These are phyloP conservation scores for Cutaneotrichosporon mucoides DNA, from an alignment of 1,284 basidiomycete genomes.

Conservation along the genomic window DNA sequence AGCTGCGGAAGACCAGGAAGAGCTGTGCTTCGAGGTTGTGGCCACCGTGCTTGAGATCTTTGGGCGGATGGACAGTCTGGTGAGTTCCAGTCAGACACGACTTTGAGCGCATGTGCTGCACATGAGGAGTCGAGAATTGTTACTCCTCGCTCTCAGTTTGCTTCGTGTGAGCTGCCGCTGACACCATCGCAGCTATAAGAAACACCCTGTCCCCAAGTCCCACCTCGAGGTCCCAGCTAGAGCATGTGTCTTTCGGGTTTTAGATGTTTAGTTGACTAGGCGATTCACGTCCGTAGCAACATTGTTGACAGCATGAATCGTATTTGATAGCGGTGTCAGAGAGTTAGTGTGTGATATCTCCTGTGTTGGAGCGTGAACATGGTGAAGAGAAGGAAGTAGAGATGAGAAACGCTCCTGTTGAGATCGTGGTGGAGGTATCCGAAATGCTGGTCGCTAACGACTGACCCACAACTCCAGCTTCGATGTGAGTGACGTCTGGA, in stretches of 20 bases:
- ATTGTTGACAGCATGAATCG: constrained; percentile 4
- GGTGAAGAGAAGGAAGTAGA: no score
- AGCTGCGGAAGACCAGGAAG: constrained; percentile 63
- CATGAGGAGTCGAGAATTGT: no score
- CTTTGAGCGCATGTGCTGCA: no score
- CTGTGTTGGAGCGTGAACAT: no score
- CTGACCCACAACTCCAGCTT: no score
- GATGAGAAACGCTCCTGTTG: no score
- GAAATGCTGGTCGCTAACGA: no score
- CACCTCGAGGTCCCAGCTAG: not conserved
- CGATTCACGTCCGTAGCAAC: not conserved
- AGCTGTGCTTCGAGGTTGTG: constrained; percentile 79
- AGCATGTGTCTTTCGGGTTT: constrained; percentile 1
- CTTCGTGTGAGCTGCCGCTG: no score
- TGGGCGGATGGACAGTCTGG: constrained; percentile 76
- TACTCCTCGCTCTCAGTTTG: no score
- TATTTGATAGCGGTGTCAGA: not conserved
- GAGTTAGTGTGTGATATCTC: no score
- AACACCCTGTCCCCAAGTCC: not conserved
- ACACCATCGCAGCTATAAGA: constrained; percentile 1
- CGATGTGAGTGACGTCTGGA: no score
- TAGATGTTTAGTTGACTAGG: not conserved
- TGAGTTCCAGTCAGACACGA: constrained; percentile 34
- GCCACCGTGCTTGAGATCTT: constrained; percentile 87
- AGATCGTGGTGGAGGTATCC: no score